Conservation (phyloP, 108 stramenopile species). For the Fragilaria crotonensis region DNA sequence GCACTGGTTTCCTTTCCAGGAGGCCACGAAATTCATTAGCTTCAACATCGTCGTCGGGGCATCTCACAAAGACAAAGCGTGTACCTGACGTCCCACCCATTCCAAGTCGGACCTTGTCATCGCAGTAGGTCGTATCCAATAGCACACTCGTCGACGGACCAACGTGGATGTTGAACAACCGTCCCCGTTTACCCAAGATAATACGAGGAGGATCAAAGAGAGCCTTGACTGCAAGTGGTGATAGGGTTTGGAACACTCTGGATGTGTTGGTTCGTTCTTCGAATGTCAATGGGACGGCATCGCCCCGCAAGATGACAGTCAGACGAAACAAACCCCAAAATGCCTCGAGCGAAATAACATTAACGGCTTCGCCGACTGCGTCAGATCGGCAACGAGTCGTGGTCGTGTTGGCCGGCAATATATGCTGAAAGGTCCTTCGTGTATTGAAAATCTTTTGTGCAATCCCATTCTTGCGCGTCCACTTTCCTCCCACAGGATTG, state of each 20-base stretch:
- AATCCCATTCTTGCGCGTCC: slow-evolving; percentile 46
- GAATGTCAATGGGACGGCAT: slow-evolving; percentile 45
- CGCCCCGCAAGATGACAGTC: slow-evolving; percentile 56
- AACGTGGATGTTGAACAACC: slow-evolving; percentile 25
- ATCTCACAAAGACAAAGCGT: slow-evolving; percentile 51
- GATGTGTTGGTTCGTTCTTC: slow-evolving; percentile 19
- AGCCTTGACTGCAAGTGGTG: slow-evolving; percentile 46
- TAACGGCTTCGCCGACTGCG: slow-evolving; percentile 58
- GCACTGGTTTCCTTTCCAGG: not conserved
- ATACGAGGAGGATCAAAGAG: slow-evolving; percentile 69
- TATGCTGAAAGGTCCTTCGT: slow-evolving; percentile 50
- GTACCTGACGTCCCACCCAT: slow-evolving; percentile 69
- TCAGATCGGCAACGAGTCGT: not conserved
- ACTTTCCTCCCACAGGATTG: slow-evolving; percentile 76
- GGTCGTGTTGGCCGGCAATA: slow-evolving; percentile 39
- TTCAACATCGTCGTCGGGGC: slow-evolving; percentile 11
- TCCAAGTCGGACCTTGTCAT: slow-evolving; percentile 44
- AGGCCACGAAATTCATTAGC: slow-evolving; percentile 17
- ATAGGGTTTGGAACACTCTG: slow-evolving; percentile 14
- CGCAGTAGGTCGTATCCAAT: slow-evolving; percentile 58
- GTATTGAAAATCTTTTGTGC: slow-evolving; percentile 41
- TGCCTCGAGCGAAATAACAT: slow-evolving; percentile 55
- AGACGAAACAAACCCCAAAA: slow-evolving; percentile 37
- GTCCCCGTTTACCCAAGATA: slow-evolving; percentile 25
- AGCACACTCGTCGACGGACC: slow-evolving; percentile 62